These are phyloP conservation scores for Saccharomycopsis amapae DNA, from an alignment of 805 yeast species.

Conservation along the genomic window DNA sequence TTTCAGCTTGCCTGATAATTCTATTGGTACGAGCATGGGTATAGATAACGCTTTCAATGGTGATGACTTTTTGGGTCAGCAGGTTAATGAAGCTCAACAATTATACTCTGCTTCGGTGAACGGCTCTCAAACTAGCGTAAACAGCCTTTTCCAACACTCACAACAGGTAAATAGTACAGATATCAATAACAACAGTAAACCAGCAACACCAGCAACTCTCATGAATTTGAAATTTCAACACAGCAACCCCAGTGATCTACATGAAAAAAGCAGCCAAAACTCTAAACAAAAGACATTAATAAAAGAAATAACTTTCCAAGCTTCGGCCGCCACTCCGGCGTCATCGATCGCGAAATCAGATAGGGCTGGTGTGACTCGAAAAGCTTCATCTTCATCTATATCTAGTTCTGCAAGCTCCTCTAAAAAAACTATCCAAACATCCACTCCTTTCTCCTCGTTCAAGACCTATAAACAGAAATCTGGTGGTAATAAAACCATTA, in stretches of 20 bases:
- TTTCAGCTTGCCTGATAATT: constrained; percentile 14
- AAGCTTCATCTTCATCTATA: neutral
- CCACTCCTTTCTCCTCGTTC: constrained; percentile 17
- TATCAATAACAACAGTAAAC: constrained; percentile 3
- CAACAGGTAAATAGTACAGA: neutral
- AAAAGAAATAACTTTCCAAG: constrained; percentile 17
- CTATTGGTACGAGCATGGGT: neutral
- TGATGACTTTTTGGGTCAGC: neutral
- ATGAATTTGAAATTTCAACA: constrained; percentile 17
- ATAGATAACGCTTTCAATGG: neutral
- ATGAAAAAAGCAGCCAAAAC: constrained; percentile 23
- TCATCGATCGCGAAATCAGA: no score
- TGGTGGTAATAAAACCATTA: neutral
- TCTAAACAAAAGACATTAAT: constrained; percentile 23
- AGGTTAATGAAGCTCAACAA: constrained; percentile 3
- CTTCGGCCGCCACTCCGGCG: neutral
- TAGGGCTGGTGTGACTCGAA: neutral
- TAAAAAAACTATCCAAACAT: neutral
- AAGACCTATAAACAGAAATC: constrained; percentile 19
- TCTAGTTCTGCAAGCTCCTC: neutral
- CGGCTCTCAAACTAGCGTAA: constrained; percentile 5
- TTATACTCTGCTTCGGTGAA: constrained; percentile 6
- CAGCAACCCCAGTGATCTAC: neutral
- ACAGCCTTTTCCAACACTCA: neutral
- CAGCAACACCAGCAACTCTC: constrained; percentile 21